Percentiles rank a stretch among this genome's conserved stretches.
Evolutionary conservation across 805 yeast genomes (phyloP).

Genomic region (Ogataea allantospora): DNA sequence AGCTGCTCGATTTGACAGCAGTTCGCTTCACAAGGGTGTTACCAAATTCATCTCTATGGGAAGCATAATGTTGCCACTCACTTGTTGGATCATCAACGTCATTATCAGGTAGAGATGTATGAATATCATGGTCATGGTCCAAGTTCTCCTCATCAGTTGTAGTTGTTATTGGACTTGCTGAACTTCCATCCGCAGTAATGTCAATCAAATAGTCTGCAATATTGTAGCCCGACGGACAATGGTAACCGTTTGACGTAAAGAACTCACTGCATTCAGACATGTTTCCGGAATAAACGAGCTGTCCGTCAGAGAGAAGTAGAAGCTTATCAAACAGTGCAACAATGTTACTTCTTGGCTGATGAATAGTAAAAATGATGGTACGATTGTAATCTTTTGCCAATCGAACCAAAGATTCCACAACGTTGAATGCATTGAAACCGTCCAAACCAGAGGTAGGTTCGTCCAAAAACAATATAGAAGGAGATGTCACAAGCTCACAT

Average conservation of each 20-base stretch:
- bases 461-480: slow-evolving; percentile 77
- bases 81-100: slow-evolving; percentile 54
- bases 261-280: slow-evolving; percentile 72
- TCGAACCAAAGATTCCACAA: slow-evolving; percentile 77
- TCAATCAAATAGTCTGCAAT: slow-evolving; percentile 93
- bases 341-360: slow-evolving; percentile 95
- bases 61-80: slow-evolving; percentile 86
- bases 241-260: slow-evolving; percentile 70
- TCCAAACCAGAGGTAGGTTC: slow-evolving; percentile 97
- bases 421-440: slow-evolving; percentile 89
- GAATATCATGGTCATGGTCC: slow-evolving; percentile 32
- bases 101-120: slow-evolving; percentile 24
- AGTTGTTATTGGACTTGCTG: neutral
- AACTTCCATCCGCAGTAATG: slow-evolving; percentile 58
- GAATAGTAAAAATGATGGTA: slow-evolving; percentile 90
- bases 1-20: slow-evolving; percentile 4
- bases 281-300: slow-evolving; percentile 84
- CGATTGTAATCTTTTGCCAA: slow-evolving; percentile 79
- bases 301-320: slow-evolving; percentile 78
- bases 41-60: slow-evolving; percentile 69
- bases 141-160: slow-evolving; percentile 17
- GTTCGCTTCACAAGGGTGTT: slow-evolving; percentile 22
- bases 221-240: slow-evolving; percentile 87
- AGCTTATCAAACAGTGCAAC: slow-evolving; percentile 87
- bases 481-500: slow-evolving; percentile 87